Evolutionary conservation across 2,329 filamentous ascomycete species (phyloP), one percentile per base, ranked within the genome.

Genomic region (Neoascochyta sp.): DNA sequence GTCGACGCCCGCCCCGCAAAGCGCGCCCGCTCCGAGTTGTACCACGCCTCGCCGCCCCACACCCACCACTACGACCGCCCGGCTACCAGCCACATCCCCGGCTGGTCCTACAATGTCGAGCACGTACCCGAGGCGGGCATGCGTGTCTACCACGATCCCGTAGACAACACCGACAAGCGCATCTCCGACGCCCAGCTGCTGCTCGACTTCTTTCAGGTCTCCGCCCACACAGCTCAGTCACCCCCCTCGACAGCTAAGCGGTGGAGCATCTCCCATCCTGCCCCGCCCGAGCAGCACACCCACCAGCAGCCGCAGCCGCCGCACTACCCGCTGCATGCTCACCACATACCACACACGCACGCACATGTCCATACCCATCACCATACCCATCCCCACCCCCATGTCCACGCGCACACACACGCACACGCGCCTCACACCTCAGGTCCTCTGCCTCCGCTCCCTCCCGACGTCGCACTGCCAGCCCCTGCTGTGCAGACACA

Each of bases 21-120:
- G 57, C 71, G 78, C 22, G 69, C 75, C 27, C 72, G 76, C 41
- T 80, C 78, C 23, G 77, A 80, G 47, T 66, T 73, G 44, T 61
- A 72, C 29, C 63, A 66, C 10, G 69, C 68, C 11, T 59, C 64
- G 14, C 55, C 64, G 12, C 53, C 63, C 24, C 49, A 46, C 15
- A 50, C 56, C 19, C 52, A 58, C 17, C 31, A 38, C 20, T 30
- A 34, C 31, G 62, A 66, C 18, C 52, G 69, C 34, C 69, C 69
- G 10, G 63, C 64, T 24, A 72, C 68, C 20, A 72, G 69, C 52
- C 66, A 72, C 43, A 62, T 62, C 38, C 50, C 60, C 13, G 47
- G 51, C 41, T 62, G 53, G 54, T 52, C 57, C 19, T 60, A 62
- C 45, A 64, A 63, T 32, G 54, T 63, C 25, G 62, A 65, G 49